Base-by-base conservation (phyloP, 1,139 yeast genomes). In the Maudiozyma humilis region DNA sequence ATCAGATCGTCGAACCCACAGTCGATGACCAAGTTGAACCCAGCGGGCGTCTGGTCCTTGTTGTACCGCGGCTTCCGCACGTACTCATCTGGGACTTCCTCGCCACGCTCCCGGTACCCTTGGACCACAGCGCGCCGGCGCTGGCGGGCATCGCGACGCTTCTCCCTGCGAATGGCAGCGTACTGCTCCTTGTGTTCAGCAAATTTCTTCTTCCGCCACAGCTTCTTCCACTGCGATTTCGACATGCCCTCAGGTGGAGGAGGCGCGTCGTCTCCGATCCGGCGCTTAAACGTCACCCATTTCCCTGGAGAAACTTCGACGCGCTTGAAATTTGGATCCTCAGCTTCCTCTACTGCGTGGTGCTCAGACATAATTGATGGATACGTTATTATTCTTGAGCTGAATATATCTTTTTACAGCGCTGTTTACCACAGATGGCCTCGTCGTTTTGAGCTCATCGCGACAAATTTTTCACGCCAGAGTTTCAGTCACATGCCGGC, bases 1-100 rank as follows among this genome's bases (percentile, higher is more conserved):
- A 91, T 91, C 56, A 84, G 64, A 36, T 85, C 88, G 59, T 91
- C 98, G 62, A 91, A 91, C 19, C 75, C 85, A 65, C 98, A 91
- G 64, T 91, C 98, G 52, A 91, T 62, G 16, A 88, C 67, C 32
- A 89, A 72, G 4, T 67, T 67, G 36, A 76, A 72, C 0, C 73
- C 75, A 3, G 79, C 71, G 10, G 65, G 62, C 1, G 47, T 55
- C 54, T 78, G 82, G 13, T 64, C 49, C 14, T 45, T 57, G 30
- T 62, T 59, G 2, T 75, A 74, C 4, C 65, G 56, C 31, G 69
- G 60, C 34, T 55, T 58, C 18, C 58, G 53, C 17, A 59, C 49
- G 40, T 63, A 46, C 16, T 63, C 66, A 18, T 56, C 60, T 2
- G 69, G 69, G 10, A 67, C 53, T 34, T 56, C 63, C 48, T 67